Percentiles rank a stretch among this genome's conserved stretches.
phyloP scores from a whole-genome alignment of 225 moss, liverwort and hornwort genomes.

The Bryum argenteum region DNA sequence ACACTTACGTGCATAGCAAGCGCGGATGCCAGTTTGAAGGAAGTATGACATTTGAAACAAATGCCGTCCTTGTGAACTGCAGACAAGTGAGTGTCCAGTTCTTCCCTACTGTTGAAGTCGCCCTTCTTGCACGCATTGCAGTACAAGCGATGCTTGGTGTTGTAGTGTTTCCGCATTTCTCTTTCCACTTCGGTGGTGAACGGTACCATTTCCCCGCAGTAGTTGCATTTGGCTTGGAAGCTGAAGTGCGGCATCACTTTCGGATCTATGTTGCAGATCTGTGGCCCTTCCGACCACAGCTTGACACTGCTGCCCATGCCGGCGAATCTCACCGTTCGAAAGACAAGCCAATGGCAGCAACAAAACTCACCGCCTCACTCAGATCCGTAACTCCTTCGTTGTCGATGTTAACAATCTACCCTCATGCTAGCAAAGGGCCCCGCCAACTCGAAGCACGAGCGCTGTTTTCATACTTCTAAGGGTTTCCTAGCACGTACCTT shows the following conservation, averaged over 20 bases:
- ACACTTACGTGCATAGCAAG: constrained; percentile 46
- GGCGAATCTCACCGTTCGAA: neutral
- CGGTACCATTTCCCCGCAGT: constrained; percentile 24
- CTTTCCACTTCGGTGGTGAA: constrained; percentile 32
- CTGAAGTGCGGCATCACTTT: constrained; percentile 44
- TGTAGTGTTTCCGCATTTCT: constrained; percentile 43
- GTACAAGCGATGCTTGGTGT: constrained; percentile 35
- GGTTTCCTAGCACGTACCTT: no score
- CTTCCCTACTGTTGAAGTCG: constrained; percentile 33
- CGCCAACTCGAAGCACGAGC: no score
- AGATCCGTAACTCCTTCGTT: no score
- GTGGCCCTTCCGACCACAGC: constrained; percentile 38
- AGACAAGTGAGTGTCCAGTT: constrained; percentile 36
- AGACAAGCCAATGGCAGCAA: neutral
- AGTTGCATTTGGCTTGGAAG: constrained; percentile 41
- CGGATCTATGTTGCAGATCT: constrained; percentile 46
- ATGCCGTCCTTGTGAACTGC: constrained; percentile 33
- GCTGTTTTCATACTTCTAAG: no score
- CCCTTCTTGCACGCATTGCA: constrained; percentile 46
- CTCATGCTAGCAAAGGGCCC: no score
- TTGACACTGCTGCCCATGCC: constrained; percentile 23
- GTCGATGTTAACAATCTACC: no score
- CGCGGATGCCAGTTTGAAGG: constrained; percentile 44
- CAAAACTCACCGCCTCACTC: no score
- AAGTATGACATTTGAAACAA: constrained; percentile 36